Conservation (phyloP, 1,139 yeast species). For the Candida sojae region DNA sequence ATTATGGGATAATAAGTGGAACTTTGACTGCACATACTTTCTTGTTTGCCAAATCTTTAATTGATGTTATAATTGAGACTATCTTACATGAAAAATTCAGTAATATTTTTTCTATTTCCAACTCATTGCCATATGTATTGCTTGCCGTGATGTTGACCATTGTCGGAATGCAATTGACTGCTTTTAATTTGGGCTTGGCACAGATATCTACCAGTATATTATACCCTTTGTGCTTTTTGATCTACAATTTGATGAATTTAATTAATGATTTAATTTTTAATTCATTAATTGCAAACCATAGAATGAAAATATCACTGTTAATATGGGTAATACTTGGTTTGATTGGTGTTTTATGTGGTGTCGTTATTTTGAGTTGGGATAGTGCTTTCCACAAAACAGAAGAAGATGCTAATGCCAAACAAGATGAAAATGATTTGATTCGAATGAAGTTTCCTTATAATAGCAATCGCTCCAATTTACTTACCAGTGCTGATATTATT, state of each 20-base stretch:
- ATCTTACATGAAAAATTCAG: conserved; percentile 33
- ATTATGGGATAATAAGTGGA: conserved; percentile 74
- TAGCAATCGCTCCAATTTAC: neutral
- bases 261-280: conserved; percentile 68
- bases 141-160: conserved; percentile 61
- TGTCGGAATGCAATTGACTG: conserved; percentile 73
- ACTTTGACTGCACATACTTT: conserved; percentile 84
- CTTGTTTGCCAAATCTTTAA: conserved; percentile 79
- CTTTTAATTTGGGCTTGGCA: conserved; percentile 73
- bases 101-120: conserved; percentile 22
- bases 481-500: conserved; percentile 4
- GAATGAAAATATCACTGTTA: conserved; percentile 33
- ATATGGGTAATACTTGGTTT: conserved; percentile 41
- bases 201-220: conserved; percentile 74
- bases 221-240: conserved; percentile 84
- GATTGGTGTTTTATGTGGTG: conserved; percentile 42
- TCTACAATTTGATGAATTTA: conserved; percentile 74
- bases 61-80: conserved; percentile 61
- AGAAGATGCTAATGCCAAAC: neutral
- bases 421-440: conserved; percentile 9
- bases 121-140: conserved; percentile 47
- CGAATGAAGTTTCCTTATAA: conserved; percentile 12
- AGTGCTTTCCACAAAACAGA: conserved; percentile 29
- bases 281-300: conserved; percentile 28
- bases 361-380: conserved; percentile 47